Percentiles rank a stretch among this genome's conserved stretches.
phyloP scores from a whole-genome alignment of 805 yeast genomes.

The Wickerhamomyces ciferrii region DNA sequence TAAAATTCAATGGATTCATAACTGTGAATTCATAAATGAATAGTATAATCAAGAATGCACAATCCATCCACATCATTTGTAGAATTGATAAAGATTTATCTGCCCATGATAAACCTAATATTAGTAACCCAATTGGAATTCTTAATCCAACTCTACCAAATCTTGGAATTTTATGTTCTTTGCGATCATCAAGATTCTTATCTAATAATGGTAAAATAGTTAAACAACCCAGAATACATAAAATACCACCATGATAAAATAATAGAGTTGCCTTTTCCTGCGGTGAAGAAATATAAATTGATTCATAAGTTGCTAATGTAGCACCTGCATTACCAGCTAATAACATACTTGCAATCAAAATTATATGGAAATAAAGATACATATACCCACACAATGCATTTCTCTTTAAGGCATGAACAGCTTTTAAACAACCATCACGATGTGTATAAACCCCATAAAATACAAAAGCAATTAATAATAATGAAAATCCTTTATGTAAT shows the following conservation, averaged over 20 bases:
- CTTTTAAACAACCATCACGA: conserved; percentile 39
- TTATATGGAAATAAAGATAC: conserved; percentile 42
- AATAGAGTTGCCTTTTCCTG: conserved; percentile 33
- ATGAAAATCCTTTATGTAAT: conserved; percentile 39
- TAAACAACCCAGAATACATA: conserved; percentile 32
- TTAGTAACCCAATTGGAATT: conserved; percentile 29
- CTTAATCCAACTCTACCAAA: conserved; percentile 32
- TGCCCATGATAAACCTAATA: conserved; percentile 35
- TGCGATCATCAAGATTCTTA: conserved; percentile 35
- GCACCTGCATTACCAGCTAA: conserved; percentile 52
- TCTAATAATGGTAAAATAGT: conserved; percentile 37
- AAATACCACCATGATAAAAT: conserved; percentile 46
- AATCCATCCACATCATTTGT: conserved; percentile 32
- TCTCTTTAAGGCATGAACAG: conserved; percentile 45
- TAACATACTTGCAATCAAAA: conserved; percentile 41
- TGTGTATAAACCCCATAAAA: conserved; percentile 46
- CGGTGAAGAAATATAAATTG: conserved; percentile 10
- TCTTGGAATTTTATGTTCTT: conserved; percentile 23
- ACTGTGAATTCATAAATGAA: conserved; percentile 31
- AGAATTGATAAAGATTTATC: conserved; percentile 28
- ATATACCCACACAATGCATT: conserved; percentile 33
- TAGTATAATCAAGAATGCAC: conserved; percentile 25
- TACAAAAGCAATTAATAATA: conserved; percentile 39
- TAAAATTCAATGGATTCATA: conserved; percentile 5
- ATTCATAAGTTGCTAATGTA: conserved; percentile 29